Evolutionary conservation across 208 protist species (phyloP).

Genomic region (Lotmaria passim): DNA sequence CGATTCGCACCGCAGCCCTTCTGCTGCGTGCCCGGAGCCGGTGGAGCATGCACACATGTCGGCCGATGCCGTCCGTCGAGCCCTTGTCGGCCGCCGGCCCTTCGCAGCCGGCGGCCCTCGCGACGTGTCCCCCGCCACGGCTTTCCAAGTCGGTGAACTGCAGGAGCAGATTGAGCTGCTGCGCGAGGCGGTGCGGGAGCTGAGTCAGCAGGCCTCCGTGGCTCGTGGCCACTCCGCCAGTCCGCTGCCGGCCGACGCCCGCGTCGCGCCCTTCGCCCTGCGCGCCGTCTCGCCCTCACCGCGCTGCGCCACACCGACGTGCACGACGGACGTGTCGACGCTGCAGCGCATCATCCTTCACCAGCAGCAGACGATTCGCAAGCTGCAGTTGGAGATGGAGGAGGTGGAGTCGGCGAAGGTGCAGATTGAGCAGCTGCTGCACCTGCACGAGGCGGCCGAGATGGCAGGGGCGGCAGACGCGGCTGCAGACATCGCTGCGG

Average conservation of each 20-base stretch:
- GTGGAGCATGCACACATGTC: not conserved
- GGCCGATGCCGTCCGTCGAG: not conserved
- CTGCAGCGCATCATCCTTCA: conserved; percentile 51
- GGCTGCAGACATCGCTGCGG: not conserved
- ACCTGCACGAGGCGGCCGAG: conserved; percentile 26
- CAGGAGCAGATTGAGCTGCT: conserved; percentile 36
- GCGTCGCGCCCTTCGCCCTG: conserved; percentile 2
- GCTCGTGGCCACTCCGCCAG: conserved; percentile 7
- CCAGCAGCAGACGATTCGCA: conserved; percentile 51
- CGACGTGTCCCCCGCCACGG: conserved; percentile 12
- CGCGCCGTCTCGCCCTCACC: conserved; percentile 25
- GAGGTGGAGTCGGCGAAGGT: conserved; percentile 27
- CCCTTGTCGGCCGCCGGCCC: not conserved
- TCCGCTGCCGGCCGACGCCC: conserved; percentile 10
- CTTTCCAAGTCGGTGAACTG: conserved; percentile 28
- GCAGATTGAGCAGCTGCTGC: conserved; percentile 30
- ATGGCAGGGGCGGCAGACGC: conserved; percentile 4
- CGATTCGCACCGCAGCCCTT: conserved; percentile 19
- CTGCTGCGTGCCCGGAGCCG: conserved; percentile 14
- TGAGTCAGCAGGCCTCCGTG: conserved; percentile 41
- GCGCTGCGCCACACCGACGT: conserved; percentile 34
- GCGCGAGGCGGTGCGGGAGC: conserved; percentile 47
- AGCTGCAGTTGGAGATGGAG: conserved; percentile 46
- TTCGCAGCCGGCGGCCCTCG: not conserved
- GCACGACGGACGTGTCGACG: conserved; percentile 36